Base-by-base conservation (phyloP, 257 asterid species). In the Verbascum thapsus region DNA sequence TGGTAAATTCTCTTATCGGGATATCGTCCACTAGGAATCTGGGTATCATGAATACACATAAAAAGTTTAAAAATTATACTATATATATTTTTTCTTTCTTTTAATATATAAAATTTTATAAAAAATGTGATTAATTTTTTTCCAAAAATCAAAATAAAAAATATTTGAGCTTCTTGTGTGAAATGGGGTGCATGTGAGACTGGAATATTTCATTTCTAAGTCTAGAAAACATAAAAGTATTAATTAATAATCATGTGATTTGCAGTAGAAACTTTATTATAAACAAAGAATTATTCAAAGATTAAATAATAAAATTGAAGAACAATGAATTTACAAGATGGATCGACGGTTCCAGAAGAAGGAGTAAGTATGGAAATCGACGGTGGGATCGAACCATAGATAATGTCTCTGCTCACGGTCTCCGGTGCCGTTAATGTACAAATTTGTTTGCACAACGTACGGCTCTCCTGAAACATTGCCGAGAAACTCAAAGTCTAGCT, bases 391-490 rank as follows among this genome's bases (percentile, higher is more conserved):
- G 53, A 84, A 84, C 91, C 88, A 84, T 12, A 81, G 66, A 45
- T 42, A 68, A 30, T 84, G 88, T 66, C 88, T 78, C 64, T 79
- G 87, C 71, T 84, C 91, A 16, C 88, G 72, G 7, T 84, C 61
- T 42, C 91, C 91, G 0, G 72, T 72, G 44, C 91, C 88, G 23
- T 81, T 74, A 8, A 74, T 50, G 63, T 74, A 81, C 49, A 84
- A 58, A 53, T 84, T 84, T 37, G 88, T 81, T 69, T 84, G 91
- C 66, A 81, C 76, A 13, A 76, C 55, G 75, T 84, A 84, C 44
- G 85, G 85, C 73, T 76, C 79, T 6, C 88, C 91, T 4, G 91
- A 63, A 23, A 64, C 77, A 57, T 84, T 84, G 9, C 91, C 91
- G 1, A 84, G 82, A 71, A 84, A 84, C 54, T 84, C 91, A 7